A percentile compares a stretch with the other conserved stretches of the same genome.
phyloP scores from a whole-genome alignment of 768 basidiomycete species.

The Xanthoconium stramineum region DNA sequence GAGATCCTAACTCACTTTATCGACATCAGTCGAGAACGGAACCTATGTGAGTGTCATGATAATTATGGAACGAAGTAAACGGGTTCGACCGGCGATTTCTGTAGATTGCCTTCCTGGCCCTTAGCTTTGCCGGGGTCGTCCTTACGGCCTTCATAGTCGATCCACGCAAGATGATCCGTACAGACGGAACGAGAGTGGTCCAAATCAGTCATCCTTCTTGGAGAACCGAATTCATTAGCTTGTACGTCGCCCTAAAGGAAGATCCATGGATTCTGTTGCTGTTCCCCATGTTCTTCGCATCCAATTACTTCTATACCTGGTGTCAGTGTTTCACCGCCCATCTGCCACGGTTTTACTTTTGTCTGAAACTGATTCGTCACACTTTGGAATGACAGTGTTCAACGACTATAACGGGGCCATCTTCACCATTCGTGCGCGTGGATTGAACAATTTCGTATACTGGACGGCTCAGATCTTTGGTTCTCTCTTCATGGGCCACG shows the following conservation, averaged over 20 bases:
- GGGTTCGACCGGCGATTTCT: neutral
- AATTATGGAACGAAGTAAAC: neutral
- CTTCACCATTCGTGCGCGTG: slow-evolving; percentile 78
- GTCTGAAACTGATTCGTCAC: neutral
- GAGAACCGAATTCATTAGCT: too few species aligned
- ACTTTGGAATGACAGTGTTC: slow-evolving; percentile 50
- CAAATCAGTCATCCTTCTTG: too few species aligned
- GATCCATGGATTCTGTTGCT: too few species aligned
- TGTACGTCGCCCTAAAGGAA: too few species aligned
- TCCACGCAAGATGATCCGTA: too few species aligned
- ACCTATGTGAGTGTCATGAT: slow-evolving; percentile 69
- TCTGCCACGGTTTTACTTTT: neutral
- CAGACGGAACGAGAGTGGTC: too few species aligned
- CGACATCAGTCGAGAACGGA: slow-evolving; percentile 57
- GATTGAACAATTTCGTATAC: slow-evolving; percentile 76
- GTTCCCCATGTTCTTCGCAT: too few species aligned
- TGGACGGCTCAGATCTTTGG: slow-evolving; percentile 79
- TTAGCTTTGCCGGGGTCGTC: too few species aligned
- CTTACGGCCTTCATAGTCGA: too few species aligned
- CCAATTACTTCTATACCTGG: slow-evolving; percentile 80
- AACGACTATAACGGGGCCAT: slow-evolving; percentile 76
- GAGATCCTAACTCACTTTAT: neutral
- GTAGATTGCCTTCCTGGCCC: too few species aligned
- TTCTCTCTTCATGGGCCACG: slow-evolving; percentile 64
- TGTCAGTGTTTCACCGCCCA: slow-evolving; percentile 41